Base-by-base conservation (phyloP, 805 yeast genomes). In the Saccharomycopsis olivae region DNA sequence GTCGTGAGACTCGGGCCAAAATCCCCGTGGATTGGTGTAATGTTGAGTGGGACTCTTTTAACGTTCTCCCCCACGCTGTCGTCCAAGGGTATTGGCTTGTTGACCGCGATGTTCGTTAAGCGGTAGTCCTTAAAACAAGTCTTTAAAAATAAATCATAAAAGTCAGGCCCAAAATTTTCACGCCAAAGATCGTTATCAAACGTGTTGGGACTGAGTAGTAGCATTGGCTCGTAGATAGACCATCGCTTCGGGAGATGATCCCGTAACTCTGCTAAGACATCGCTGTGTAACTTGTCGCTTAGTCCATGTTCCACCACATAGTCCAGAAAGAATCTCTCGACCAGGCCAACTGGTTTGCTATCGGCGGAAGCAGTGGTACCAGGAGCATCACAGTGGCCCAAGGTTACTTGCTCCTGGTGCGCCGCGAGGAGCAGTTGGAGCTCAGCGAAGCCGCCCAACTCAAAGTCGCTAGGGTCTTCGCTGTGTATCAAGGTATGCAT, bases 21-120 rank as follows among this genome's bases (percentile, higher is more conserved):
- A 38, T 75, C 72, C 0, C 94, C 94, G 50, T 64, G 63, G 2
- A 86, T 36, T 1, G 84, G 78, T 0, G 59, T 46, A 3, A 86
- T 57, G 36, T 74, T 68, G 43, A 71, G 61, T 0, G 95, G 95
- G 24, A 78, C 55, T 30, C 95, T 60, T 34, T 51, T 53, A n/a
- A 47, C 47, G 39, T 54, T 54, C 3, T 46, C 49, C 4, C 23
- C 59, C 15, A 47, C 47, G 39, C 53, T 54, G 2, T 46, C 49
- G 10, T 29, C 59, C 15, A 49, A 53, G 2, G 56, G 47, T 8
- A 85, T 83, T 0, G 94, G 92, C 44, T 66, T 70, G 49, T 85
- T 84, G 4, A 75, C 56, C 0, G 94, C 94, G 3, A 82, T 55
- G 49, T 82, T 88, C 0, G 86, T 71, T 30, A 58, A 40, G n/a